These are phyloP conservation scores for Coriaria nepalensis DNA, from an alignment of 306 rosid species.

Conservation along the genomic window DNA sequence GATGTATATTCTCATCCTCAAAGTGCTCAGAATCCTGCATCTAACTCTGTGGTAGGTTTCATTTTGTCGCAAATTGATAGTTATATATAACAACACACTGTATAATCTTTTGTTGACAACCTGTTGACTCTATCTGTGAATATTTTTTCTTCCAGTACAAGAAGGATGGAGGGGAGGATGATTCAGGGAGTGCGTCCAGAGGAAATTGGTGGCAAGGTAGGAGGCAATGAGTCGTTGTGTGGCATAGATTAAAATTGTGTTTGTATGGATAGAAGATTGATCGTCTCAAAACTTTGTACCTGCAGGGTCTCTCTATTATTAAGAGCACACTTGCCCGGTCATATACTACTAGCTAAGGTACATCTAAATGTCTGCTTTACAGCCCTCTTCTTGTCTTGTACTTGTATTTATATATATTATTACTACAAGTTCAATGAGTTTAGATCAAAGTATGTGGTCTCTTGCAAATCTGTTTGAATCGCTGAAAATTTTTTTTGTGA, in stretches of 20 bases:
- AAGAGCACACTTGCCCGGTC: conserved; percentile 22
- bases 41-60: conserved; percentile 31
- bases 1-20: conserved; percentile 52
- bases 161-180: conserved; percentile 63
- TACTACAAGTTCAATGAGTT: conserved; percentile 1
- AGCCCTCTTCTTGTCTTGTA: not conserved
- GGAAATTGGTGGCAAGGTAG: conserved; percentile 98
- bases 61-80: too few species aligned
- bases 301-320: conserved; percentile 75
- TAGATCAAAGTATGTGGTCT: too few species aligned
- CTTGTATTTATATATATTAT: not conserved
- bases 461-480: too few species aligned
- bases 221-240: conserved; percentile 2
- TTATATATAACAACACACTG: not conserved
- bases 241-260: not conserved
- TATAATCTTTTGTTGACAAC: not conserved
- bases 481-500: too few species aligned
- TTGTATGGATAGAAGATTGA: conserved; percentile 4
- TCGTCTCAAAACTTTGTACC: conserved; percentile 12
- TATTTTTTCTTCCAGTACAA: conserved; percentile 26
- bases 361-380: not conserved
- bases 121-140: conserved; percentile 1
- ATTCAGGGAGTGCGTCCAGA: conserved; percentile 65
- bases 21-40: conserved; percentile 22
- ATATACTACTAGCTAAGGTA: conserved; percentile 31